Evolutionary conservation across 768 basidiomycete genomes (phyloP).

Genomic region (Psilocybe azurescens): DNA sequence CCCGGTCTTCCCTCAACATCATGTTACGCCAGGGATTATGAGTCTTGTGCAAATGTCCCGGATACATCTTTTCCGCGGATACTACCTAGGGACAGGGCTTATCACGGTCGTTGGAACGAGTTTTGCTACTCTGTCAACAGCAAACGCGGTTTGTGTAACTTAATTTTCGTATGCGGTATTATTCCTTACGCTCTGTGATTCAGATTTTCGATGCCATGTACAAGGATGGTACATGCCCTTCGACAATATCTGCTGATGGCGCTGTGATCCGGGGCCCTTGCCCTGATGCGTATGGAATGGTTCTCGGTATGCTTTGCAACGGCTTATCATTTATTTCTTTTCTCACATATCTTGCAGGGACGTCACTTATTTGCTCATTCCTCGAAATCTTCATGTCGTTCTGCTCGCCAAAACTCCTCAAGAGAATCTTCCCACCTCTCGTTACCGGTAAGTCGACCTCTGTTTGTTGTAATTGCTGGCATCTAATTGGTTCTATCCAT

Average conservation of each 20-base stretch:
- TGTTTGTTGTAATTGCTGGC: neutral
- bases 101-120: constrained; percentile 84
- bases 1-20: neutral
- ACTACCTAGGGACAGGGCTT: constrained; percentile 81
- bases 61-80: constrained; percentile 60
- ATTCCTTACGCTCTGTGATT: neutral
- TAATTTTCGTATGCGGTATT: neutral
- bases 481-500: neutral
- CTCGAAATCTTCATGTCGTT: constrained; percentile 83
- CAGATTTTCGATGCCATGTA: constrained; percentile 83
- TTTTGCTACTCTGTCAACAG: constrained; percentile 80
- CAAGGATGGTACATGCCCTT: constrained; percentile 77
- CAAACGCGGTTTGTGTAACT: constrained; percentile 55
- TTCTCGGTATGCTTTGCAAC: constrained; percentile 55
- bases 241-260: constrained; percentile 60
- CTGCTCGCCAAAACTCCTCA: constrained; percentile 64
- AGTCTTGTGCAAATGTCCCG: constrained; percentile 84
- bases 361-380: constrained; percentile 78
- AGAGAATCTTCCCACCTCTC: constrained; percentile 78
- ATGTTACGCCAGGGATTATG: constrained; percentile 56
- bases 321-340: neutral
- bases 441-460: constrained; percentile 61
- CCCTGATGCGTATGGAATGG: constrained; percentile 81
- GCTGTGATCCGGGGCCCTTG: constrained; percentile 63
- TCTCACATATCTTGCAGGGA: constrained; percentile 46